Base-by-base conservation (phyloP, 192 early-diverging fungal genomes). In the Umbelopsis sp. region DNA sequence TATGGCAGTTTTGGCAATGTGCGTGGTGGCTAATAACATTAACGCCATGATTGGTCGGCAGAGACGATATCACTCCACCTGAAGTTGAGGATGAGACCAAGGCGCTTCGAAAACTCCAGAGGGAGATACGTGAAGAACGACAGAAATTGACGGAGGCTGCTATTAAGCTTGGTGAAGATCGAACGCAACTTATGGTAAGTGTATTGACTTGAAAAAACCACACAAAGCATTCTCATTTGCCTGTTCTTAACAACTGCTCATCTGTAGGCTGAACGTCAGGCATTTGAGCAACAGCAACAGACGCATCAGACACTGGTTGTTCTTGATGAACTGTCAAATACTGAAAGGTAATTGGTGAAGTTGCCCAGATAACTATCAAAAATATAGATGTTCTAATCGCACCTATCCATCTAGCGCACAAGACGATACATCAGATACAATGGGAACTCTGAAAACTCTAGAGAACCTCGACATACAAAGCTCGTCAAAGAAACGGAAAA, bases 111-210 rank as follows among this genome's bases (percentile, higher is more conserved):
- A 74, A 82, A 20, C 75, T 90, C 66, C 73, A 80, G n/a, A 53
- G 66, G 44, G 76, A 90, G 73, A 81, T 92, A 24, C 84, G 89
- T 50, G 80, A 82, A 36, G 90, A 94, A 70, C 89, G 89, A 14
- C 50, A 75, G 25, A 83, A 82, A 69, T 88, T 94, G 52, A 90
- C 91, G 0, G 87, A 91, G 44, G 89, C 89, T 5, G 91, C 91
- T 16, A 85, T 93, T 20, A 76, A 87, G 72, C 75, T 94, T 2
- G 93, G 90, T 22, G 71, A 87, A 21, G 91, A 94, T 66, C 83
- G 93, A 52, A 75, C 74, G 10, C 80, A 72, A 50, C 73, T 89
- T n/a, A 34, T 47, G 49, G 71, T 76, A 66, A 52, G 47, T 24
- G 4, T 11, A 41, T 6, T 6, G 38, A 11, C 38, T 26, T 21